phyloP scores from a whole-genome alignment of 1,284 basidiomycete genomes.

The Cyathus olla region DNA sequence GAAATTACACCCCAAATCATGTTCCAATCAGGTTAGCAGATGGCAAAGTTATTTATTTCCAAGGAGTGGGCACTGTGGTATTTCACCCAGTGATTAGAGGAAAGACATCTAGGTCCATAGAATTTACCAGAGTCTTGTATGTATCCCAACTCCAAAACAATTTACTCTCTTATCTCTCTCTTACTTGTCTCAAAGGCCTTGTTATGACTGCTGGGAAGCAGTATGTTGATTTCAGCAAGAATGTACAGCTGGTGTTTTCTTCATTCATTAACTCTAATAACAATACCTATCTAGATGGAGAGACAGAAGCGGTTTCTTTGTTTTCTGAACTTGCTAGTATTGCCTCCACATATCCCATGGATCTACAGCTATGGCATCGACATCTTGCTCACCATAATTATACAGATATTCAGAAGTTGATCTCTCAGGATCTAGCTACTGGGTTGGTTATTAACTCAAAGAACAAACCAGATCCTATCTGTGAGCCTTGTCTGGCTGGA shows the following conservation, averaged over 20 bases:
- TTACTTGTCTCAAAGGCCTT: conserved; percentile 15
- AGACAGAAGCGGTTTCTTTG: neutral
- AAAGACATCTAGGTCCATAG: conserved; percentile 16
- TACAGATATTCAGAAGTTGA: conserved; percentile 4
- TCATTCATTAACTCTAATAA: neutral
- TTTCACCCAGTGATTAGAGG: conserved; percentile 33
- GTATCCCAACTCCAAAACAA: conserved; percentile 41
- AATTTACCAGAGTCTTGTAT: conserved; percentile 44
- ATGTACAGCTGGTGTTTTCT: neutral
- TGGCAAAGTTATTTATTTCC: conserved; percentile 34
- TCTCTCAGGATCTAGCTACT: neutral
- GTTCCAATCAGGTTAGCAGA: conserved; percentile 24
- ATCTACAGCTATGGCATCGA: conserved; percentile 34
- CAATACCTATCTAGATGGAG: conserved; percentile 2
- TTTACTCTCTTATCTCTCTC: conserved; percentile 38
- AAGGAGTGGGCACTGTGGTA: conserved; percentile 38
- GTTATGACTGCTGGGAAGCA: conserved; percentile 15
- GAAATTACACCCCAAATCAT: conserved; percentile 27
- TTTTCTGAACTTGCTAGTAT: neutral
- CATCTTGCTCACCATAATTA: conserved; percentile 28
- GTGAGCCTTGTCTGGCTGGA: conserved; percentile 38
- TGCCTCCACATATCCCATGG: conserved; percentile 11
- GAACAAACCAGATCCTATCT: conserved; percentile 28
- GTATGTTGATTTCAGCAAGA: conserved; percentile 1
- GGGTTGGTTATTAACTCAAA: neutral